Evolutionary conservation across 805 yeast species (phyloP).

Genomic region (Candida rishiriensis): DNA sequence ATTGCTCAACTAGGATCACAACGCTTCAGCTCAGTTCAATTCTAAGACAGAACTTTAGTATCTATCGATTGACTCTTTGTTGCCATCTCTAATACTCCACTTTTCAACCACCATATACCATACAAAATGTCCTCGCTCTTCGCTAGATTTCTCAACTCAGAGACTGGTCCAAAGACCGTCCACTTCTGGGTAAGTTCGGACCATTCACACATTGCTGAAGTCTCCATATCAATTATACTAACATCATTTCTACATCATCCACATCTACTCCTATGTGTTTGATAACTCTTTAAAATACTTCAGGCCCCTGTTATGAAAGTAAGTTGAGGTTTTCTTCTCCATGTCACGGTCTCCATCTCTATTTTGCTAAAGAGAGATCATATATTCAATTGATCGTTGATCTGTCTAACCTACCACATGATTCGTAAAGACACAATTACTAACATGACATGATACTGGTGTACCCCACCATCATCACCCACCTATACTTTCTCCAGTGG

Average conservation of each 20-base stretch:
- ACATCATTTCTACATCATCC: slow-evolving; percentile 2
- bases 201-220: background rate
- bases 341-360: too few species aligned
- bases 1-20: too few species aligned
- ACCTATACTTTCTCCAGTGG: slow-evolving; percentile 54
- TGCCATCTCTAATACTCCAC: too few species aligned
- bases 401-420: background rate
- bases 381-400: too few species aligned
- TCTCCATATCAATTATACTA: slow-evolving; percentile 5
- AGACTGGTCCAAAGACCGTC: slow-evolving; percentile 95
- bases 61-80: too few species aligned
- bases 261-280: too few species aligned
- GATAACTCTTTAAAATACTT: too few species aligned
- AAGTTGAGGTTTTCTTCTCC: slow-evolving; percentile 7
- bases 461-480: slow-evolving; percentile 3
- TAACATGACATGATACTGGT: background rate
- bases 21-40: too few species aligned
- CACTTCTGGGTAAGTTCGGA: slow-evolving; percentile 80
- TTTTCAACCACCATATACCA: too few species aligned
- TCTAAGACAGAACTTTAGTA: too few species aligned
- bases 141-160: slow-evolving; percentile 69
- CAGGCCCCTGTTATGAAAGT: slow-evolving; percentile 58
- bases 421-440: too few species aligned
- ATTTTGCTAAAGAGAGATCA: too few species aligned
- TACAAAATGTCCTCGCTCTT: slow-evolving; percentile 48